These are phyloP conservation scores for Fusarium sarcochroum DNA, from an alignment of 2,329 filamentous ascomycete genomes.

Conservation along the genomic window DNA sequence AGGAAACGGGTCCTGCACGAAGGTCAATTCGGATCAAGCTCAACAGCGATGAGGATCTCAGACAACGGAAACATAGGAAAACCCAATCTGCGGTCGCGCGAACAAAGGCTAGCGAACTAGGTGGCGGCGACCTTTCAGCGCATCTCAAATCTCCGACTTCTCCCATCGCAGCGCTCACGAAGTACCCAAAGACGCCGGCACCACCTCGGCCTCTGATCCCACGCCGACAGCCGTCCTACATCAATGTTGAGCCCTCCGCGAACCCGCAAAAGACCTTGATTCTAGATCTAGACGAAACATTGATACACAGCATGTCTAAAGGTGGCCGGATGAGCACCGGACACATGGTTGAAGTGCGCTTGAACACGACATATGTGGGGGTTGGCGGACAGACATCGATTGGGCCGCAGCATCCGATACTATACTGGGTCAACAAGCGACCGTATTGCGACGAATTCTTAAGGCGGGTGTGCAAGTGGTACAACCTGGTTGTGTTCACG, in stretches of 20 bases:
- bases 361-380: constrained; percentile 79
- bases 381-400: constrained; percentile 74
- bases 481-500: constrained; percentile 96
- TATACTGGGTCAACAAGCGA: constrained; percentile 99
- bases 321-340: constrained; percentile 95
- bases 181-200: constrained; percentile 90
- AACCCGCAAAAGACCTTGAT: constrained; percentile 92
- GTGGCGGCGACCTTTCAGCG: constrained; percentile 72
- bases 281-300: constrained; percentile 94
- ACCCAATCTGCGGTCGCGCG: constrained; percentile 64
- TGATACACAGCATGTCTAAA: constrained; percentile 98
- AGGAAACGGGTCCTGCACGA: constrained; percentile 75
- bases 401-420: constrained; percentile 88
- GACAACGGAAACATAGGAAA: constrained; percentile 80
- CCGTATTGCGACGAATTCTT: constrained; percentile 97
- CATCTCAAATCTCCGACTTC: constrained; percentile 96
- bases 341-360: constrained; percentile 98
- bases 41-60: constrained; percentile 81
- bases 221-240: constrained; percentile 88
- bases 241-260: constrained; percentile 69
- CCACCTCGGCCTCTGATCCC: constrained; percentile 93
- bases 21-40: constrained; percentile 93
- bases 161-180: constrained; percentile 81
- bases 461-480: constrained; percentile 95
- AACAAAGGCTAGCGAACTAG: constrained; percentile 58